Conservation (phyloP, 768 basidiomycete genomes). For the Lactarius evosmus region DNA sequence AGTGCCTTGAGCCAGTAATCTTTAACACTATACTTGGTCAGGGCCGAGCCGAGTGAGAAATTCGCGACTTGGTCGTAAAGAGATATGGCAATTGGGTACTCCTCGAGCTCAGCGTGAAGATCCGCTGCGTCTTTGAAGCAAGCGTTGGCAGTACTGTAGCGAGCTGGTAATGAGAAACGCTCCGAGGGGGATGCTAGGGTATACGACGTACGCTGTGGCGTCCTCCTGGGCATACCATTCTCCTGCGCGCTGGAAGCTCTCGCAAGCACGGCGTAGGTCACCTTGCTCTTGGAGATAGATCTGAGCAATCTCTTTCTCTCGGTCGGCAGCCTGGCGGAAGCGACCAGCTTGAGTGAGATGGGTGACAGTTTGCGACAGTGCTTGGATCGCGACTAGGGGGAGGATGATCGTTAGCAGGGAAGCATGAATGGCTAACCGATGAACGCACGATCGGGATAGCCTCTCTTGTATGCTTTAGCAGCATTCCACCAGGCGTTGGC, state of each 20-base stretch:
- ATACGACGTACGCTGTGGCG: slow-evolving; percentile 76
- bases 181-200: neutral
- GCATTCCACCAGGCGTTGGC: slow-evolving; percentile 99
- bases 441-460: slow-evolving; percentile 71
- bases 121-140: slow-evolving; percentile 98
- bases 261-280: slow-evolving; percentile 82
- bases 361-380: slow-evolving; percentile 78
- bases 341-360: slow-evolving; percentile 81
- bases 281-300: slow-evolving; percentile 82
- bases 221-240: slow-evolving; percentile 99
- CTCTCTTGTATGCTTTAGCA: slow-evolving; percentile 92
- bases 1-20: slow-evolving; percentile 92
- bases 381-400: slow-evolving; percentile 78
- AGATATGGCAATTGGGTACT: slow-evolving; percentile 80
- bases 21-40: slow-evolving; percentile 99
- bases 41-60: slow-evolving; percentile 68
- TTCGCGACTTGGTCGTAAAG: slow-evolving; percentile 90
- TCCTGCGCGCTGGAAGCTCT: slow-evolving; percentile 86
- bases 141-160: slow-evolving; percentile 83
- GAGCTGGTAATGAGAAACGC: slow-evolving; percentile 14
- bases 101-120: slow-evolving; percentile 83
- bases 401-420: neutral
- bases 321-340: slow-evolving; percentile 95
- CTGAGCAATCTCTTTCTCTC: slow-evolving; percentile 95
- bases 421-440: neutral